phyloP scores from a whole-genome alignment of 2,329 filamentous ascomycete species.

The Hyphodiscus sp. region DNA sequence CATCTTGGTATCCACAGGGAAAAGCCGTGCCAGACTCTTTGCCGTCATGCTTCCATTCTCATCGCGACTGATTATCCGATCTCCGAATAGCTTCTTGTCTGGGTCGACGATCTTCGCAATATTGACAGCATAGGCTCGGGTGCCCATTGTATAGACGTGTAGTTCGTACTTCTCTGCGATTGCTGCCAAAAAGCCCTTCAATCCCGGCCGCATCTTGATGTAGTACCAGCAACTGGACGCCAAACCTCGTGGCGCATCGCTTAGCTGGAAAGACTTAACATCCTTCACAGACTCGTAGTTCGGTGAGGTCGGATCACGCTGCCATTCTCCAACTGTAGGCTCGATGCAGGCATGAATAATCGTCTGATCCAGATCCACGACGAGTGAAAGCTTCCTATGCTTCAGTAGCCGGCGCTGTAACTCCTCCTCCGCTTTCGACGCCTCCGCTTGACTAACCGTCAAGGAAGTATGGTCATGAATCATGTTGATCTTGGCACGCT shows the following conservation, averaged over 20 bases:
- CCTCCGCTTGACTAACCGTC: constrained; percentile 77
- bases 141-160: constrained; percentile 99
- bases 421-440: constrained; percentile 75
- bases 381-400: constrained; percentile 79
- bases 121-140: constrained; percentile 86
- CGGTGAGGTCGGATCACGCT: constrained; percentile 77
- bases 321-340: constrained; percentile 93
- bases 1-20: constrained; percentile 97
- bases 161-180: constrained; percentile 82
- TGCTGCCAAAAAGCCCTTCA: constrained; percentile 71
- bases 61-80: constrained; percentile 91
- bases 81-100: constrained; percentile 80
- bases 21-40: constrained; percentile 84
- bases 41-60: constrained; percentile 90
- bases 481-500: constrained; percentile 90
- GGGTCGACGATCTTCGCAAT: constrained; percentile 93
- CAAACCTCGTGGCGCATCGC: constrained; percentile 70
- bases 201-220: constrained; percentile 89
- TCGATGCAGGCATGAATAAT: constrained; percentile 98
- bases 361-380: constrained; percentile 96
- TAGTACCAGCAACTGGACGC: constrained; percentile 86
- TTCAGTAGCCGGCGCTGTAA: constrained; percentile 76
- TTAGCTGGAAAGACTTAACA: constrained; percentile 80
- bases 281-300: constrained; percentile 89
- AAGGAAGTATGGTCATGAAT: constrained; percentile 85